Evolutionary conservation across 345 rosid genomes (phyloP).

Genomic region (Dovyalis caffra): DNA sequence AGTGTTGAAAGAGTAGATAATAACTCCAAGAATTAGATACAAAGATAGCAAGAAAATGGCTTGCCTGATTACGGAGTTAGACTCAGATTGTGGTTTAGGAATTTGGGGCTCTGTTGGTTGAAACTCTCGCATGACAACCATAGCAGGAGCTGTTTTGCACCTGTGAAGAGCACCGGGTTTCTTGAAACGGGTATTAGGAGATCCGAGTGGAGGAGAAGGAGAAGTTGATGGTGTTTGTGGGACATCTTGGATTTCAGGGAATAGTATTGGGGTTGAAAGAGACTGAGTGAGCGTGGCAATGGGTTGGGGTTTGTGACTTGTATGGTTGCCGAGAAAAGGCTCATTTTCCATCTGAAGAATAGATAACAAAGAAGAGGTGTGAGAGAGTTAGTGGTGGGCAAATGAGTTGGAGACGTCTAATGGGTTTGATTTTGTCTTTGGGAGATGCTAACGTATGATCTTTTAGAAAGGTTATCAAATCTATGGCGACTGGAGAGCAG

Average conservation of each 20-base stretch:
- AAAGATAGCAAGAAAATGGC: constrained; percentile 27
- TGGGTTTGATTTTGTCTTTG: not conserved
- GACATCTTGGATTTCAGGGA: constrained; percentile 37
- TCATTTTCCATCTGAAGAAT: constrained; percentile 45
- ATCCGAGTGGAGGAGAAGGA: not conserved
- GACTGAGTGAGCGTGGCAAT: constrained; percentile 34
- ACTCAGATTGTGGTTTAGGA: constrained; percentile 29
- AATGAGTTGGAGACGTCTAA: not conserved
- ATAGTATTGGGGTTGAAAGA: constrained; percentile 37
- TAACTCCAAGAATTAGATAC: constrained; percentile 39
- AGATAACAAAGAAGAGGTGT: not conserved
- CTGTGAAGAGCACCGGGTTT: constrained; percentile 59
- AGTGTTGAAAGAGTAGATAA: constrained; percentile 33
- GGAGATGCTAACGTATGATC: not conserved
- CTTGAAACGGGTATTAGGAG: not conserved
- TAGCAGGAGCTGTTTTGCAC: constrained; percentile 79
- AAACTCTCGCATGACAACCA: constrained; percentile 54
- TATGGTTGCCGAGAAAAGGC: constrained; percentile 43
- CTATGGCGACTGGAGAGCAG: not conserved
- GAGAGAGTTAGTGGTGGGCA: not conserved
- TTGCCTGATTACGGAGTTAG: constrained; percentile 31
- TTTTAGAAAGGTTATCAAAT: not conserved
- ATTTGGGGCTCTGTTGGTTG: constrained; percentile 14
- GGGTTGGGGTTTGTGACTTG: constrained; percentile 22
- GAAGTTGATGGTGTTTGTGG: constrained; percentile 2